Percentiles rank a stretch among this genome's conserved stretches.
phyloP scores from a whole-genome alignment of 106 monocot genomes.

The Dendrobium officinale region DNA sequence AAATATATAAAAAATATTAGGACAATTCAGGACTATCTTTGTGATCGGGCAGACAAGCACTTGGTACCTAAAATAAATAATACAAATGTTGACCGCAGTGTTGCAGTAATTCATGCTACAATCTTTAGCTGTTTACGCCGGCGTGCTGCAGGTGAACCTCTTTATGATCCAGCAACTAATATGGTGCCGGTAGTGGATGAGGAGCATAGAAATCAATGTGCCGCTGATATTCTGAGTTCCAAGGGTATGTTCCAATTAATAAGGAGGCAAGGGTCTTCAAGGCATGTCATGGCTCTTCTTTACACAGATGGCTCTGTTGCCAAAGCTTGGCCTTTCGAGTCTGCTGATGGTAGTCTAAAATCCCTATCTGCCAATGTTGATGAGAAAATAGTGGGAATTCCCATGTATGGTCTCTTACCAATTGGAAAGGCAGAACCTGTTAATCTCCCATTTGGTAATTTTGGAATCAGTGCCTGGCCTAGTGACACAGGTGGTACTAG shows the following conservation, averaged over 20 bases:
- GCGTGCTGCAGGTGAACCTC: constrained; percentile 41
- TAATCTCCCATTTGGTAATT: constrained; percentile 78
- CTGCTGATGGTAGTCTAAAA: constrained; percentile 17
- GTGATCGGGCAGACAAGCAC: constrained; percentile 81
- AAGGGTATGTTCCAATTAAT: constrained; percentile 94
- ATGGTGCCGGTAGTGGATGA: constrained; percentile 60
- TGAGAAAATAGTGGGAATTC: constrained; percentile 38
- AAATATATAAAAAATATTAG: constrained; percentile 89
- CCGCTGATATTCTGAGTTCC: constrained; percentile 64
- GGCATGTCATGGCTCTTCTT: constrained; percentile 79
- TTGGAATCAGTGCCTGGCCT: constrained; percentile 90
- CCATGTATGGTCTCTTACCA: constrained; percentile 58
- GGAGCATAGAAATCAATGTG: constrained; percentile 78
- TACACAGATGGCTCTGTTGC: constrained; percentile 86
- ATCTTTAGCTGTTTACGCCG: constrained; percentile 84
- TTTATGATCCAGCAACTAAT: constrained; percentile 75
- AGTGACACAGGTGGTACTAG: constrained; percentile 72
- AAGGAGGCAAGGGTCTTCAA: constrained; percentile 68
- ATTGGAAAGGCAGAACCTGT: constrained; percentile 56
- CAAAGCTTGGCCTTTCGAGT: constrained; percentile 63
- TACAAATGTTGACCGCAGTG: constrained; percentile 89
- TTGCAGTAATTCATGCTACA: constrained; percentile 85
- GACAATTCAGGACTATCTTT: constrained; percentile 88
- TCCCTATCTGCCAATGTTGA: constrained; percentile 1
- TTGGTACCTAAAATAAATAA: constrained; percentile 94